Evolutionary conservation across 2,329 filamentous ascomycete species (phyloP), one percentile per base, ranked within the genome.

Genomic region (Exophiala mesophila): DNA sequence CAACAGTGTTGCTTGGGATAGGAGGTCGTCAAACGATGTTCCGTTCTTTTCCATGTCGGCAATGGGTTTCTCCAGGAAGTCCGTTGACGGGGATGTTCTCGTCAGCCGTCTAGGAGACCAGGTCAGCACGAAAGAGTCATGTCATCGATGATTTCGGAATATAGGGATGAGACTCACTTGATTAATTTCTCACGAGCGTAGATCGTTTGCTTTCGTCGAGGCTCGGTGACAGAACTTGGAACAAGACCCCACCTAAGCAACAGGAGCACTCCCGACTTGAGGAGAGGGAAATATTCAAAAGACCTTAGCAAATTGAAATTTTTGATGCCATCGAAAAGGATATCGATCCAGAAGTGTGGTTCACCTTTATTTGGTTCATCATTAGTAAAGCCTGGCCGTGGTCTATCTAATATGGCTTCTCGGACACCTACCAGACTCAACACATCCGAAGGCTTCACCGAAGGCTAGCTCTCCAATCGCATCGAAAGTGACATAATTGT

Each of bases 381-480:
- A 5, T 31, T 16, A 31, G n/a, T 16, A 13, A 31, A 13, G n/a
- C 17, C n/a, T 5, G n/a, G 29, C 13, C n/a, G 8, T 28, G n/a
- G 8, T 8, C 8, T 28, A n/a, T 8, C 8, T 28, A 28, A 8
- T 28, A n/a, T 28, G 8, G 29, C 5, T 13, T 32, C n/a, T n/a
- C 37, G 19, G 15, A 18, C 9, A 20, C 37, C 21, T 30, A 36
- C 39, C 39, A 12, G 31, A 42, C 29, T 63, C 52, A 2, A 71
- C 50, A 37, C 63, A 68, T 4, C 58, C 54, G 36, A 70, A 70
- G 4, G 61, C 57, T 36, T 66, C 59, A 2, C 65, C 63, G 35
- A 67, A 66, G 20, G 59, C 59, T 3, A 68, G 45, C 16, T 67
- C 63, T 2, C 63, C 62, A 2, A 63, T 60, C 17, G 67, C 58